A percentile compares a stretch with the other conserved stretches of the same genome.
phyloP scores from a whole-genome alignment of 768 basidiomycete species.

The Podaxis sp. region DNA sequence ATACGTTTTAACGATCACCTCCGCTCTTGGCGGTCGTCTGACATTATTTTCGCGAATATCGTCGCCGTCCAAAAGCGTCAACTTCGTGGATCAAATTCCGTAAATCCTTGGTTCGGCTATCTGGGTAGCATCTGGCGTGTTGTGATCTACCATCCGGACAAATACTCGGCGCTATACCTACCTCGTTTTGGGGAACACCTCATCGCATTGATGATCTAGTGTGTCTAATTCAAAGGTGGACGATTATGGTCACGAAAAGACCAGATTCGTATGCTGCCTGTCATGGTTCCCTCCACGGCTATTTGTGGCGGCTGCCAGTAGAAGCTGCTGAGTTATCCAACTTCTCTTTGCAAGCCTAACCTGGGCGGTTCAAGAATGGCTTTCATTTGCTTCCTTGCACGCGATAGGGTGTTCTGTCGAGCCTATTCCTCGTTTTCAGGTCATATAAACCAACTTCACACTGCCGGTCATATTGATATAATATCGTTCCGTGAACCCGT shows the following conservation, averaged over 20 bases:
- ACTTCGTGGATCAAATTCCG: constrained; percentile 6
- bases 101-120: constrained; percentile 11
- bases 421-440: background rate
- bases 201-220: background rate
- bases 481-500: background rate
- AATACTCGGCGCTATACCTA: constrained; percentile 3
- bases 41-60: background rate
- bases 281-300: background rate
- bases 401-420: background rate
- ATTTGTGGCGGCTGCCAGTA: background rate
- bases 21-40: constrained; percentile 4
- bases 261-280: background rate
- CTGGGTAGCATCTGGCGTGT: background rate
- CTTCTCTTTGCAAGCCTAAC: background rate
- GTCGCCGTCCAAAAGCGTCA: background rate
- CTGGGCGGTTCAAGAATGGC: background rate
- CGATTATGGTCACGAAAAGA: background rate
- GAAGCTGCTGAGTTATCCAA: background rate
- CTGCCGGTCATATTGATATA: background rate
- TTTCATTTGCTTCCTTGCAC: background rate
- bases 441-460: background rate
- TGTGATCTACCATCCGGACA: constrained; percentile 4
- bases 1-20: background rate
- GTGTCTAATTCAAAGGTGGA: constrained; percentile 4
- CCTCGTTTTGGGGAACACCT: background rate